phyloP scores from a whole-genome alignment of 805 yeast genomes.

The Sugiyamaella americana region DNA sequence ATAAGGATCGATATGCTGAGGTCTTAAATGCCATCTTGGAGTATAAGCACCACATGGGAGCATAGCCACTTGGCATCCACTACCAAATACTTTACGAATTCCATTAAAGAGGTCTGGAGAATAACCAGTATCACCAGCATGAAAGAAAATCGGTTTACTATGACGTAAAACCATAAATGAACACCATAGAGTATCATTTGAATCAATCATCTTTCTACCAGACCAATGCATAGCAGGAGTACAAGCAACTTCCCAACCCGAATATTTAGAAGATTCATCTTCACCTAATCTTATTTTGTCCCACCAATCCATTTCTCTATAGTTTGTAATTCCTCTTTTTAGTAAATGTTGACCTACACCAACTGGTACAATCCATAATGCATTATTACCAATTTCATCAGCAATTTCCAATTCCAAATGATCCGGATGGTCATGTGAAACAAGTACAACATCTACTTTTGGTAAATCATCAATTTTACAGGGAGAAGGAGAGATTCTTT shows the following conservation, averaged over 20 bases:
- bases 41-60: conserved; percentile 94
- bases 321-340: conserved; percentile 51
- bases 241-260: conserved; percentile 66
- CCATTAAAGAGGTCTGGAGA: conserved; percentile 61
- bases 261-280: conserved; percentile 8
- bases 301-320: conserved; percentile 92
- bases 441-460: conserved; percentile 63
- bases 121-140: conserved; percentile 95
- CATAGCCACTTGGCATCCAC: conserved; percentile 56
- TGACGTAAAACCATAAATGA: conserved; percentile 67
- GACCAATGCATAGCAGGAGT: conserved; percentile 95
- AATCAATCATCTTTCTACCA: conserved; percentile 73
- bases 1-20: conserved; percentile 78
- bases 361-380: conserved; percentile 81
- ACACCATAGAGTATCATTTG: conserved; percentile 83
- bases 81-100: conserved; percentile 59
- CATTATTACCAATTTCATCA: conserved; percentile 45
- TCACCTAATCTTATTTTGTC: conserved; percentile 44
- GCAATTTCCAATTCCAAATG: conserved; percentile 70
- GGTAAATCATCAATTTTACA: conserved; percentile 58
- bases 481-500: conserved; percentile 75
- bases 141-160: conserved; percentile 69
- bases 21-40: conserved; percentile 90
- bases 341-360: conserved; percentile 63
- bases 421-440: conserved; percentile 94